Evolutionary conservation across 352 stramenopile species (phyloP).

Genomic region (Globisporangium carolinianum): DNA sequence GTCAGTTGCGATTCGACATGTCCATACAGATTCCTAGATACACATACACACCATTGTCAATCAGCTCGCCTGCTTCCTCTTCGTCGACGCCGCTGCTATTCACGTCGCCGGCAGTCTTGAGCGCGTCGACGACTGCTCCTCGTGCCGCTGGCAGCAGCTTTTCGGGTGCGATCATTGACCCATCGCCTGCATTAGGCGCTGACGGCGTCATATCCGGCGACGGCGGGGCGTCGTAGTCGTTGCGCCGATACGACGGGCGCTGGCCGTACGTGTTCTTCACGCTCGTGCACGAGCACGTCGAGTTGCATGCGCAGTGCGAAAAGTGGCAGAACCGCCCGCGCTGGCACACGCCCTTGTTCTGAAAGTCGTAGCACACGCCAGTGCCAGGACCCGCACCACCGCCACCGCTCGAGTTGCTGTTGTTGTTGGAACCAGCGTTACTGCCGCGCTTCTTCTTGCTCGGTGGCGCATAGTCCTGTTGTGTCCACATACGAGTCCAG

Average conservation of each 20-base stretch:
- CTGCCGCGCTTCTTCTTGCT: constrained; percentile 65
- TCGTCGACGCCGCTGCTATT: constrained; percentile 18
- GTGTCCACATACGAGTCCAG: not conserved
- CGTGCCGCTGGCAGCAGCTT: constrained; percentile 28
- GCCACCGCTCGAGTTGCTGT: constrained; percentile 2
- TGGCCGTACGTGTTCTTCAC: constrained; percentile 83
- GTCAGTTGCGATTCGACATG: too few species aligned
- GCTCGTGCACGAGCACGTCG: constrained; percentile 73
- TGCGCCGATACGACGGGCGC: constrained; percentile 71
- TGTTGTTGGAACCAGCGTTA: constrained; percentile 12
- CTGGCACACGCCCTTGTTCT: constrained; percentile 85
- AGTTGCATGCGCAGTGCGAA: constrained; percentile 84
- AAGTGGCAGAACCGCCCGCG: constrained; percentile 82
- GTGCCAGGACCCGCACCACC: constrained; percentile 41
- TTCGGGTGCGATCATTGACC: constrained; percentile 12
- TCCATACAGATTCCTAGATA: too few species aligned
- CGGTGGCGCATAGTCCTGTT: constrained; percentile 43
- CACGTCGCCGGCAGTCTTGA: constrained; percentile 14
- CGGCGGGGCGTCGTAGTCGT: constrained; percentile 74
- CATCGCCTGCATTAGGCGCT: too few species aligned
- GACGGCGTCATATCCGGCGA: constrained; percentile 32
- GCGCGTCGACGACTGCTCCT: constrained; percentile 22
- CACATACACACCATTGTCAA: constrained; percentile 37
- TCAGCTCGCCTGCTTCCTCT: constrained; percentile 68
- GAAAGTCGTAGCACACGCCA: constrained; percentile 85